phyloP scores from a whole-genome alignment of 768 basidiomycete species.

The Postia placenta region DNA sequence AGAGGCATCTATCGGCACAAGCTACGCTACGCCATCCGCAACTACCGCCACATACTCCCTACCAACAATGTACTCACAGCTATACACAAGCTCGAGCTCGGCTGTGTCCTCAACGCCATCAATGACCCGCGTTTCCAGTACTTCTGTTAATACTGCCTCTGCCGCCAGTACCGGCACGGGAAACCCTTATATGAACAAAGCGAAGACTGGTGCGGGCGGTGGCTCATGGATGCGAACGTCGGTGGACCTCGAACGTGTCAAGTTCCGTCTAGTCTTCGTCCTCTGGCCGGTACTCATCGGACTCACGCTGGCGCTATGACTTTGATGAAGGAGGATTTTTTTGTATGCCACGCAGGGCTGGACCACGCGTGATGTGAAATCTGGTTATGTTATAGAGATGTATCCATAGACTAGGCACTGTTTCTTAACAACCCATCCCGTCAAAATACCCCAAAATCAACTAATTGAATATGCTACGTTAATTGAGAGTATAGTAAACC shows the following conservation, averaged over 20 bases:
- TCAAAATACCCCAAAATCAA: too few species aligned
- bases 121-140: not conserved
- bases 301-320: conserved; percentile 47
- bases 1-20: not conserved
- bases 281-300: conserved; percentile 54
- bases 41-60: not conserved
- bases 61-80: not conserved
- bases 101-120: not conserved
- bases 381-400: not conserved
- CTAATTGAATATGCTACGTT: too few species aligned
- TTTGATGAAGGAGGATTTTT: not conserved
- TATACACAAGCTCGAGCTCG: not conserved
- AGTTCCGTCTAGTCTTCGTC: conserved; percentile 44
- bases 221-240: conserved; percentile 7
- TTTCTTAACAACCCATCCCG: too few species aligned
- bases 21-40: not conserved
- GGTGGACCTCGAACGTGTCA: conserved; percentile 22
- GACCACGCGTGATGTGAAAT: not conserved
- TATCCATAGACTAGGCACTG: not conserved
- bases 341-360: not conserved
- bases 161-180: not conserved
- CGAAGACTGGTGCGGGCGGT: conserved; percentile 2
- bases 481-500: too few species aligned
- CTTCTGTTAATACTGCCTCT: not conserved
- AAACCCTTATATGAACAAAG: conserved; percentile 1